Evolutionary conservation across 441 rosid genomes (phyloP).

Genomic region (Jatropha podagrica): DNA sequence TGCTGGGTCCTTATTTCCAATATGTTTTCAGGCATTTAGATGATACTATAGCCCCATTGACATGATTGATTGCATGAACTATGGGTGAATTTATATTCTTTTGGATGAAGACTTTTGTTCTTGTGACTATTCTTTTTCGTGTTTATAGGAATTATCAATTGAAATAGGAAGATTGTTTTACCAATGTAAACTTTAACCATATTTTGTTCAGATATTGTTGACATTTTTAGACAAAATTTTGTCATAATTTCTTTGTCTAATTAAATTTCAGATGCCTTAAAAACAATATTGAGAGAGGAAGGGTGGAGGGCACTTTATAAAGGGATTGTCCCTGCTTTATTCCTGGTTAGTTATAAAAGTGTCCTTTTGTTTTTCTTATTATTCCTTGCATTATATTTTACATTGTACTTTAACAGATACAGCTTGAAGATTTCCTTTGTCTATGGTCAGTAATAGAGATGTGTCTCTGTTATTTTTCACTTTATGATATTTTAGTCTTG

Average conservation of each 20-base stretch:
- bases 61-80: constrained; percentile 5
- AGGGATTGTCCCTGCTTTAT: constrained; percentile 79
- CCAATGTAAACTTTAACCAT: not conserved
- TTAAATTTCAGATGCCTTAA: constrained; percentile 64
- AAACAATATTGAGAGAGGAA: constrained; percentile 90
- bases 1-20: constrained; percentile 5
- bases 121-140: not conserved
- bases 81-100: not conserved
- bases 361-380: not conserved
- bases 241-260: constrained; percentile 12
- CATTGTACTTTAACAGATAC: not conserved
- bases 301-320: constrained; percentile 84
- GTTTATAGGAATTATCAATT: not conserved
- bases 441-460: not conserved
- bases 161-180: constrained; percentile 1
- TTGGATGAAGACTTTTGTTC: constrained; percentile 1
- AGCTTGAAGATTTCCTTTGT: not conserved
- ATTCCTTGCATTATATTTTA: not conserved
- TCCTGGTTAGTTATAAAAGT: constrained; percentile 56
- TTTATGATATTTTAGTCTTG: not conserved
- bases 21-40: not conserved
- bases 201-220: not conserved
- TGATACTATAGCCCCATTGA: constrained; percentile 6
- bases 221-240: not conserved
- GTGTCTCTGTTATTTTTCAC: not conserved